Base-by-base conservation (phyloP, 768 basidiomycete species). In the Mycena kentingensis region DNA sequence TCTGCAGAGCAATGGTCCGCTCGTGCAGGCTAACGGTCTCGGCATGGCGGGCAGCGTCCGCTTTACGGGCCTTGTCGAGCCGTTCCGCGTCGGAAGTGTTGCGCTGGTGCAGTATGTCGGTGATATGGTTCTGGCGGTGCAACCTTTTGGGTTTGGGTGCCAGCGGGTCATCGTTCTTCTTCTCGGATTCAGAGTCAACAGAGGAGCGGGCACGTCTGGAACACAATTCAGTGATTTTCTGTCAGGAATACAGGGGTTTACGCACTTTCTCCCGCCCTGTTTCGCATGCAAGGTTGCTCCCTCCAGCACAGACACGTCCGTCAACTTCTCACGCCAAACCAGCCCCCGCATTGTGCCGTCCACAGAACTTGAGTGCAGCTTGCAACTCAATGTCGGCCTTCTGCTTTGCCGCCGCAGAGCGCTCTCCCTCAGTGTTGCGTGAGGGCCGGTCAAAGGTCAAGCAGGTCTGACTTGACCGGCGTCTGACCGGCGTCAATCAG, bases 201-300 rank as follows among this genome's bases (percentile, higher is more conserved):
- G 10, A 6, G 16, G 48, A 13, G 26, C 21, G 44, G 15, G 16
- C 18, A 16, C 44, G 54, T 21, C 54, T 50, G 22, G 3, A 39
- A 19, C 8, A 22, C 7, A 24, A 31, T n/a, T 49, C 5, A 47
- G 46, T 31, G n/a, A n/a, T n/a, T n/a, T n/a, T n/a, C 22, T 44
- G n/a, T 24, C 28, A 47, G 8, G 16, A 18, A 15, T 24, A n/a
- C 49, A 41, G 11, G 5, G 13, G 36, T 29, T 43, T 19, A 55
- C 57, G 15, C 27, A 54, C 57, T 54, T 46, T 36, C 52, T 5
- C 49, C 55, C 47, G 0, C 52, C 52, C 45, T 58, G 53, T 32
- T 54, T 54, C 48, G 54, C 52, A 13, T 44, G 57, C 5, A 57
- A 18, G 1, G 51, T 36, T 1, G 52, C 46, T 2, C 56, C 56